Evolutionary conservation across 768 basidiomycete genomes (phyloP).

Genomic region (Naganishia vaughanmartiniae): DNA sequence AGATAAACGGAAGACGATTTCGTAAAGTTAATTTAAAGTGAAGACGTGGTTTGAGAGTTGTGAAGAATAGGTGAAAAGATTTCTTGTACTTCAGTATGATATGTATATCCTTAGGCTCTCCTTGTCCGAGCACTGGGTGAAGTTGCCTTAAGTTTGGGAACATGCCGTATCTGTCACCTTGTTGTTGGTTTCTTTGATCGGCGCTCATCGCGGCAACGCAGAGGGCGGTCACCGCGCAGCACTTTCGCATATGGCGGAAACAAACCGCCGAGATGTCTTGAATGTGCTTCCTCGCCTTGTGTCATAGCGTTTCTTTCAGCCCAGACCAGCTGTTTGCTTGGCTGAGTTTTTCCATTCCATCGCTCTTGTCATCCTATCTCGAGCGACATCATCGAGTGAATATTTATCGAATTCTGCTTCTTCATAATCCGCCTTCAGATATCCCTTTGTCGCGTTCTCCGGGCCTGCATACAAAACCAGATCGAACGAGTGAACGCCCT

Average conservation of each 20-base stretch:
- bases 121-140: not conserved
- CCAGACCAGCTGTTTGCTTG: not conserved
- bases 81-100: not conserved
- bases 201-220: slow-evolving; percentile 1
- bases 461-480: not conserved
- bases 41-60: not conserved
- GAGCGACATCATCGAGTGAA: too few species aligned
- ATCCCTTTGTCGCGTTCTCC: not conserved
- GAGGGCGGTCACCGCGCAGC: slow-evolving; percentile 8
- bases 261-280: slow-evolving; percentile 1
- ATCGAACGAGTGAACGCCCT: not conserved
- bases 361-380: not conserved
- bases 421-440: too few species aligned
- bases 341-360: not conserved
- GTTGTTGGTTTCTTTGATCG: not conserved
- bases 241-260: slow-evolving; percentile 13
- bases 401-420: not conserved
- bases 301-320: not conserved
- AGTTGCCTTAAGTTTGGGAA: too few species aligned
- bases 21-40: not conserved
- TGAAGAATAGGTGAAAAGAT: slow-evolving; percentile 1
- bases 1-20: not conserved
- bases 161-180: too few species aligned
- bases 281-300: not conserved
- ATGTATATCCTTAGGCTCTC: not conserved